Conservation (phyloP, 2,329 filamentous ascomycete species). For the Tricladium varicosporioides region DNA sequence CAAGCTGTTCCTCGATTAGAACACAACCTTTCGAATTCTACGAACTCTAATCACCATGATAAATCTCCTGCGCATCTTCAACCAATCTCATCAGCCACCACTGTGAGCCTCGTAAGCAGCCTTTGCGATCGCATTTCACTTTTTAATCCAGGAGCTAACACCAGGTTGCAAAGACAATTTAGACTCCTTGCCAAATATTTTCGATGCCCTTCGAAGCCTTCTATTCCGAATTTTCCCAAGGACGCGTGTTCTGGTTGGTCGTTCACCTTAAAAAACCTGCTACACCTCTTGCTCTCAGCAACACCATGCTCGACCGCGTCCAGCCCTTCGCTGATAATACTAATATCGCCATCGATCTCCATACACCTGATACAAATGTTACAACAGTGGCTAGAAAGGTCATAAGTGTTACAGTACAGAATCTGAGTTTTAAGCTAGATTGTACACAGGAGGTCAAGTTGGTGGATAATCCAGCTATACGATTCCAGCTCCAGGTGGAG, state of each 20-base stretch:
- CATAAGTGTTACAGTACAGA: background rate
- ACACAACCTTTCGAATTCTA: too few species aligned
- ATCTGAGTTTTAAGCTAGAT: constrained; percentile 1
- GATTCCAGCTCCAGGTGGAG: constrained; percentile 1
- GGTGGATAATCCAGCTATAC: background rate
- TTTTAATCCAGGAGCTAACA: background rate
- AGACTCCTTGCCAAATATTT: too few species aligned
- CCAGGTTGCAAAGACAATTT: background rate
- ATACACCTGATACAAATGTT: background rate
- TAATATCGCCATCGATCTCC: background rate
- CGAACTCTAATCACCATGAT: too few species aligned
- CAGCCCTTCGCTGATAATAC: background rate
- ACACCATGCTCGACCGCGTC: background rate
- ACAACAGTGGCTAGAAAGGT: background rate
- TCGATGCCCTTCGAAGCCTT: constrained; percentile 1
- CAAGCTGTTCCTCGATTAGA: background rate
- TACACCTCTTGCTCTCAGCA: background rate
- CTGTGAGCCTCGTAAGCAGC: background rate
- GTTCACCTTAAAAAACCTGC: background rate
- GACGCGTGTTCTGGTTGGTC: constrained; percentile 1
- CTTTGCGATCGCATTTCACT: background rate
- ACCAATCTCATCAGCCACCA: background rate
- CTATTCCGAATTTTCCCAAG: background rate
- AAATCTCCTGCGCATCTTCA: background rate
- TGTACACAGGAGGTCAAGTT: background rate